phyloP scores from a whole-genome alignment of 345 rosid species.

The Hirschfeldia incana region DNA sequence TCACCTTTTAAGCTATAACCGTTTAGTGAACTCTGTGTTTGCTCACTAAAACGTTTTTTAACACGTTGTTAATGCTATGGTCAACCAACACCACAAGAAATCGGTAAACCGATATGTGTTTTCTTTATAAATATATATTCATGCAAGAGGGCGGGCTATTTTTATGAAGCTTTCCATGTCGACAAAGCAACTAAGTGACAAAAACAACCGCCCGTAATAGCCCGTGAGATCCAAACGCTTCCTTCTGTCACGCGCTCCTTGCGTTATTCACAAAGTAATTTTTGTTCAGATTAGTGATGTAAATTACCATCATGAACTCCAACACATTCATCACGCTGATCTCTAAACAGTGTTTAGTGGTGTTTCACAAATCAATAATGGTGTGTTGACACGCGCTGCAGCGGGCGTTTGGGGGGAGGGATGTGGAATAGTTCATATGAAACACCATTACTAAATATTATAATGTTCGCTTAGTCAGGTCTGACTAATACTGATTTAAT shows the following conservation, averaged over 20 bases:
- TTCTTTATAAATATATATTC: background rate
- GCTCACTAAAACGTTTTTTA: background rate
- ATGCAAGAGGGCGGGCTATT: background rate
- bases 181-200: constrained; percentile 32
- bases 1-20: background rate
- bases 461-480: constrained; percentile 43
- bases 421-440: constrained; percentile 3
- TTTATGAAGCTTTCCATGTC: background rate
- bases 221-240: constrained; percentile 28
- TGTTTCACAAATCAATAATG: background rate
- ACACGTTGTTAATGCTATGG: background rate
- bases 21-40: background rate
- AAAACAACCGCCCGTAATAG: constrained; percentile 18
- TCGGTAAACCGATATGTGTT: background rate
- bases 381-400: constrained; percentile 3
- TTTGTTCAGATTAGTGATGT: background rate
- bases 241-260: constrained; percentile 18
- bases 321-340: background rate
- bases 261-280: background rate
- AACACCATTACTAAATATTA: constrained; percentile 34
- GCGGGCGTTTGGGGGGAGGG: background rate
- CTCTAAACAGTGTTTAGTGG: background rate
- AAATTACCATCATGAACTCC: background rate
- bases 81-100: background rate
- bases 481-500: constrained; percentile 41